Evolutionary conservation across 73 alveolate genomes (phyloP), one percentile per base, ranked within the genome.

Genomic region (Blepharisma japonicum): DNA sequence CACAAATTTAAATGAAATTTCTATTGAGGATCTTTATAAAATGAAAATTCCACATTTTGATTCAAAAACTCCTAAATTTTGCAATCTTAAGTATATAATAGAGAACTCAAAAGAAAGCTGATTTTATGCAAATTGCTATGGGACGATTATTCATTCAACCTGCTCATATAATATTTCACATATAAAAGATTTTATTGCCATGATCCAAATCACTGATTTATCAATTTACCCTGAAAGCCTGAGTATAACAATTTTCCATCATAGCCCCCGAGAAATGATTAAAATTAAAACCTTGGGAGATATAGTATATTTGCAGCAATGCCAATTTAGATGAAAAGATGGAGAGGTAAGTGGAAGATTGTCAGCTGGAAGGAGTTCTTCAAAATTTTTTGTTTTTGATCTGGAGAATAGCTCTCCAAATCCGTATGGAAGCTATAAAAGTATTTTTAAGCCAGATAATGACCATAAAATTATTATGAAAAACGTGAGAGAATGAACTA

Each of bases 351-450:
- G n/a, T 3, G 74, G 50, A 2, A 25, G 18, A 18, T 20, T 61
- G 14, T 9, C 74, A 1, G 14, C 74, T 9, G 23, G 23, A 8
- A 61, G 47, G 2, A 61, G 23, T 14, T 14, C 49, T 61, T 14
- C 23, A 39, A 20, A 14, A 2, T 61, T 0, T 2, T 61, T 14
- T 25, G 18, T 61, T 8, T 61, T 61, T 61, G 39, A n/a, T 25
- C 46, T 14, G 14, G 11, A n/a, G 3, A 39, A 39, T 14, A 39
- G 23, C 11, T 2, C 1, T 61, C 5, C 14, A 14, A 14, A n/a
- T 9, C 74, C 74, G 11, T 61, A 61, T 61, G 74, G 47, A 61
- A 18, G 74, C 47, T 61, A 61, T 25, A 61, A 61, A 61, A 25
- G 74, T 25, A n/a, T 14, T 8, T 61, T 61, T 61, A n/a, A 61